Evolutionary conservation across 2,329 filamentous ascomycete species (phyloP), one percentile per base, ranked within the genome.

Genomic region (Hypoxylon sp.): DNA sequence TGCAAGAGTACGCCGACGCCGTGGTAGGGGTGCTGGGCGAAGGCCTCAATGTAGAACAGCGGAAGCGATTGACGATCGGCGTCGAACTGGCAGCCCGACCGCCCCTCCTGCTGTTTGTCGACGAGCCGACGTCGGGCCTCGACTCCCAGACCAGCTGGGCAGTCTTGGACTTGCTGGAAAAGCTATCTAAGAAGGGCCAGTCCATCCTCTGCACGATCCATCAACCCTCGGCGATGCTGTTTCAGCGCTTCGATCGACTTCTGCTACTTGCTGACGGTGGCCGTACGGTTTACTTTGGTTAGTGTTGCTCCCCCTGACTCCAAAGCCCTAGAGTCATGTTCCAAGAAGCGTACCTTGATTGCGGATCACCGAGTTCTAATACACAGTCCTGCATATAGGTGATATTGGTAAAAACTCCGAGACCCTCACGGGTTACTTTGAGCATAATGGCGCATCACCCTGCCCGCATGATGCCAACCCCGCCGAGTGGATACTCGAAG

Each of bases 141-240:
- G 92, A 97, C 74, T 89, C 86, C 71, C 91, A 54, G 74, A 95
- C 92, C 1, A 92, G 91, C 0, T 96, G 90, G 90, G 89, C 90
- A 63, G 96, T 96, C 70, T 83, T 91, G 27, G 87, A 90, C 71
- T 82, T 96, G 9, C 83, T 97, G 40, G 88, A 93, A 73, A 96
- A 93, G 76, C 81, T 97, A 17, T 90, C 91, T 66, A 88, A 92
- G 72, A 88, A 87, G 63, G 92, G 92, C 7, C 90, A 94, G 72
- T 91, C 92, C 46, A 90, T 97, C 74, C 85, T 97, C 11, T 96
- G 91, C 77, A 96, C 92, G 0, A 96, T 97, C 56, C 92, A 97
- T 73, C 92, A 97, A 74, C 92, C 92, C 20, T 95, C 90, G n/a
- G 91, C 91, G 15, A 90, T 95, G 81, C 81, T 97, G 41, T 96